Evolutionary conservation across 768 basidiomycete genomes (phyloP).

Genomic region (Amanita exitialis): DNA sequence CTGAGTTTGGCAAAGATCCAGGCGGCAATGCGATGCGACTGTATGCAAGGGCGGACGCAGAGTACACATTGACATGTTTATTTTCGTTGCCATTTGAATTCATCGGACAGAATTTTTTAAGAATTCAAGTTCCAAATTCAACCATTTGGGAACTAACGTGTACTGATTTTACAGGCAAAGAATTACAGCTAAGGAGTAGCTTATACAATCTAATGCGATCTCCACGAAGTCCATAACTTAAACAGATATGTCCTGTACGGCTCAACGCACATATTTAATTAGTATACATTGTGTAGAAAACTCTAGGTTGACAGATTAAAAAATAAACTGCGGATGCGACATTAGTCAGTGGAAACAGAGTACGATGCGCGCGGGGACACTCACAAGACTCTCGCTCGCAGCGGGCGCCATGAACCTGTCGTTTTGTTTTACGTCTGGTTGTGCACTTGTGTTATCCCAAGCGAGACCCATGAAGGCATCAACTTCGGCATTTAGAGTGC

Average conservation of each 20-base stretch:
- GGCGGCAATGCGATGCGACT: neutral
- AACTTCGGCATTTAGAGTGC: slow-evolving; percentile 16
- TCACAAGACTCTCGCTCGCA: slow-evolving; percentile 19
- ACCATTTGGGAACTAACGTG: neutral
- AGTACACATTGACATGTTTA: neutral
- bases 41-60: neutral
- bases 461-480: slow-evolving; percentile 18
- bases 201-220: slow-evolving; percentile 1
- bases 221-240: slow-evolving; percentile 4
- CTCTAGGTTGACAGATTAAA: neutral
- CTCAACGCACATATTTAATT: neutral
- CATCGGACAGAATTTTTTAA: neutral
- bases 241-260: neutral
- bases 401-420: slow-evolving; percentile 21
- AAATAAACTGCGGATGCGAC: slow-evolving; percentile 12
- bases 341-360: neutral
- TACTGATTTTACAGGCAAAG: neutral
- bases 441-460: slow-evolving; percentile 18
- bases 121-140: neutral
- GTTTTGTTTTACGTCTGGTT: slow-evolving; percentile 19
- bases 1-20: neutral
- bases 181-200: neutral
- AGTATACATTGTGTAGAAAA: neutral
- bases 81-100: neutral
- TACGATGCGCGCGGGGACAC: slow-evolving; percentile 6